Evolutionary conservation across 176 grass and related monocot genomes (phyloP).

Genomic region (Carex cristatella): DNA sequence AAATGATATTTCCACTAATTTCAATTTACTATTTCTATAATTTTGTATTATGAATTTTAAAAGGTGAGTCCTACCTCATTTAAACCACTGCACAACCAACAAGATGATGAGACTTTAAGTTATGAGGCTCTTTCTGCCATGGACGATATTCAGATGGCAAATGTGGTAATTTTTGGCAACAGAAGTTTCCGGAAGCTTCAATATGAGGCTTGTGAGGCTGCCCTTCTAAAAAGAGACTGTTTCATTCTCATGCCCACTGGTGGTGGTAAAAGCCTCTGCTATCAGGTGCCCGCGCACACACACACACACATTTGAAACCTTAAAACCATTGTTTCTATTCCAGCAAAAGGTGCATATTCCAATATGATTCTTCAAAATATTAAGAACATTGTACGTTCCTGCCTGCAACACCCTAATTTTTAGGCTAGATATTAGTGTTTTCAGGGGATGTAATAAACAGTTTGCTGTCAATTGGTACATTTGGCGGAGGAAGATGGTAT

Average conservation of each 20-base stretch:
- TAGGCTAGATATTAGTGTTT: no score
- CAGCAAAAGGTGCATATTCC: not conserved
- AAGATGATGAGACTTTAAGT: conserved; percentile 32
- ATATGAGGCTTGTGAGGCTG: conserved; percentile 71
- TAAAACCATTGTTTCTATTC: not conserved
- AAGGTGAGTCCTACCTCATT: not conserved
- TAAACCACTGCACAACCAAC: not conserved
- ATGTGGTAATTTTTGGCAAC: conserved; percentile 85
- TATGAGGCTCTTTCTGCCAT: conserved; percentile 55
- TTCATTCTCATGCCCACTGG: conserved; percentile 96
- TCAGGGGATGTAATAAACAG: no score
- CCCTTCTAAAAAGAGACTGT: conserved; percentile 54
- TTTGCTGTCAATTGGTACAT: not conserved
- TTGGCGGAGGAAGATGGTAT: not conserved
- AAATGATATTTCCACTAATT: not conserved
- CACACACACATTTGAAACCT: not conserved
- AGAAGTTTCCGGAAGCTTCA: conserved; percentile 64
- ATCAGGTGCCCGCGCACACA: conserved; percentile 41
- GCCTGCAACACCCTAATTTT: not conserved
- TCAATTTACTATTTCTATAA: not conserved
- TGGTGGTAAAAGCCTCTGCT: conserved; percentile 91
- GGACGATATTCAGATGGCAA: conserved; percentile 62
- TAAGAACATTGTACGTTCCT: not conserved
- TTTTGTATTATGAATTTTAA: not conserved
- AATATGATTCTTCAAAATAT: not conserved